These are phyloP conservation scores for Boletus patriciae DNA, from an alignment of 768 basidiomycete species.

Conservation along the genomic window DNA sequence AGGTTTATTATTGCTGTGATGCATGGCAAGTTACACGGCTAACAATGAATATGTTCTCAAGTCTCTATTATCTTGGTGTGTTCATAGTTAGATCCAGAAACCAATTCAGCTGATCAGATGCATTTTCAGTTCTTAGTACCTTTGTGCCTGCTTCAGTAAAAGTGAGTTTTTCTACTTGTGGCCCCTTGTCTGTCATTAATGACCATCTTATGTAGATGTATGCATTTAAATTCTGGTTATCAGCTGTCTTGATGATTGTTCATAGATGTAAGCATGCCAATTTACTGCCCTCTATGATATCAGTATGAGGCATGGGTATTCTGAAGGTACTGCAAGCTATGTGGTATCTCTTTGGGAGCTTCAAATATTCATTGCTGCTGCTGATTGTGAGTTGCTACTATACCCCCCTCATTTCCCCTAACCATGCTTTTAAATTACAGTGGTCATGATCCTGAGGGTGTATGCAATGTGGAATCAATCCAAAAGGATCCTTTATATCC, in stretches of 20 bases:
- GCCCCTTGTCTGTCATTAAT: neutral
- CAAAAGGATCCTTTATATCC: no score
- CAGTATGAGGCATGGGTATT: neutral
- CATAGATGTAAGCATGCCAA: conserved; percentile 1
- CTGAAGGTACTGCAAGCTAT: neutral
- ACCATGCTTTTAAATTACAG: no score
- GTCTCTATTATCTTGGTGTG: neutral
- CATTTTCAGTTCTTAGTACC: neutral
- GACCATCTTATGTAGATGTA: neutral
- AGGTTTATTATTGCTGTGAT: neutral
- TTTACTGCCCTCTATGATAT: no score
- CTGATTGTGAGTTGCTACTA: neutral
- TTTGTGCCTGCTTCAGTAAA: neutral
- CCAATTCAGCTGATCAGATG: neutral
- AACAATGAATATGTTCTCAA: neutral
- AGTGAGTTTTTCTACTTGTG: neutral
- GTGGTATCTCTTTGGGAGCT: neutral
- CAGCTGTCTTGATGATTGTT: neutral
- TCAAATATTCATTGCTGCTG: neutral
- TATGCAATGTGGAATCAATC: no score
- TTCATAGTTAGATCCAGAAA: neutral
- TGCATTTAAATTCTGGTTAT: neutral
- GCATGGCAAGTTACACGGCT: neutral
- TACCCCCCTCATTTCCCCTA: no score
- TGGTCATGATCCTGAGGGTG: no score